Percentiles rank a stretch among this genome's conserved stretches.
Conservation (phyloP, 2,329 filamentous ascomycete species). For the Rutstroemia sp. region DNA sequence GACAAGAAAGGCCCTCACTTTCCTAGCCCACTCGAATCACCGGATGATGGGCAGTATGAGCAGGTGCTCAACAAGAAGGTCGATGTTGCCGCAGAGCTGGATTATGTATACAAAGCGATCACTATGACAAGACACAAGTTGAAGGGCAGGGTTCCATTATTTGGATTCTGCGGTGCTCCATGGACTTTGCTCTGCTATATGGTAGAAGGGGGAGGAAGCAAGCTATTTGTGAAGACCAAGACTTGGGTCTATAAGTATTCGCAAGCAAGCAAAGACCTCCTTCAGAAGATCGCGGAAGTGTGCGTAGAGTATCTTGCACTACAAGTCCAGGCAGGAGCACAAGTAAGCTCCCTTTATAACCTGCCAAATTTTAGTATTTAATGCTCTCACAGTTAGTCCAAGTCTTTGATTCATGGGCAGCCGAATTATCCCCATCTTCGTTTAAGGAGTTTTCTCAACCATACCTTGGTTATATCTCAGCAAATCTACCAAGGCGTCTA, state of each 20-base stretch:
- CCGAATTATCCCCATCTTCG: slow-evolving; percentile 75
- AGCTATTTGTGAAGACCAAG: slow-evolving; percentile 90
- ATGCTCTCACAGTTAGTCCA: slow-evolving; percentile 61
- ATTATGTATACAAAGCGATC: slow-evolving; percentile 94
- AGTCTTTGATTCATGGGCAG: slow-evolving; percentile 98
- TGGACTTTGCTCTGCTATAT: slow-evolving; percentile 99
- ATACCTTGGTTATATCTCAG: slow-evolving; percentile 76
- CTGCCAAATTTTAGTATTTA: neutral
- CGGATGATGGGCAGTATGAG: slow-evolving; percentile 75
- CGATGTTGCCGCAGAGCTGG: slow-evolving; percentile 76
- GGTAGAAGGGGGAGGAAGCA: slow-evolving; percentile 95
- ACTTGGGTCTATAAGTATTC: slow-evolving; percentile 93
- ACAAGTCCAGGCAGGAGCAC: slow-evolving; percentile 88
- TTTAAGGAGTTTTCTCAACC: slow-evolving; percentile 84
- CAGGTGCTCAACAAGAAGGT: slow-evolving; percentile 69
- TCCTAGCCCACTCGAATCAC: slow-evolving; percentile 71
- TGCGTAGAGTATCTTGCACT: slow-evolving; percentile 91
- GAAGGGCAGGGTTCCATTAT: slow-evolving; percentile 79
- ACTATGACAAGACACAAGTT: slow-evolving; percentile 85
- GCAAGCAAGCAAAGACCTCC: slow-evolving; percentile 67
- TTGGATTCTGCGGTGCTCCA: slow-evolving; percentile 93
- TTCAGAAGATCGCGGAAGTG: slow-evolving; percentile 88
- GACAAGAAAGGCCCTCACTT: slow-evolving; percentile 97
- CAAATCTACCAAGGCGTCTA: slow-evolving; percentile 68
- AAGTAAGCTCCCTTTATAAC: slow-evolving; percentile 42